phyloP scores from a whole-genome alignment of 1,284 basidiomycete species.

The Boletus calvinii region DNA sequence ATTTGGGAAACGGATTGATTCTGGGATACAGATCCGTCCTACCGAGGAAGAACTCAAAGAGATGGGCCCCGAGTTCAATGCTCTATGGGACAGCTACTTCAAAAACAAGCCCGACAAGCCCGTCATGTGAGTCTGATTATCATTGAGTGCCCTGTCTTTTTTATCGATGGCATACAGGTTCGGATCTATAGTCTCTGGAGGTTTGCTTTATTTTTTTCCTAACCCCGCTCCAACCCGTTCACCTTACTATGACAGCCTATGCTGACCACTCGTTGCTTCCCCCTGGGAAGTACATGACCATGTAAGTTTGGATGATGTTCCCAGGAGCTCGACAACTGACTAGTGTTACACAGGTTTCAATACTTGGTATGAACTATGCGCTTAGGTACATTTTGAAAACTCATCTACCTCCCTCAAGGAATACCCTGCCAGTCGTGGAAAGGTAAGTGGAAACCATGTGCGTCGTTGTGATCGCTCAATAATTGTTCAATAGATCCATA shows the following conservation, averaged over 20 bases:
- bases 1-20: background rate
- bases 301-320: conserved; percentile 33
- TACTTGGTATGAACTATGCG: conserved; percentile 42
- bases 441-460: conserved; percentile 35
- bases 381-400: background rate
- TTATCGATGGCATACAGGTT: conserved; percentile 40
- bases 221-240: conserved; percentile 1
- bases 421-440: conserved; percentile 67
- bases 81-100: conserved; percentile 66
- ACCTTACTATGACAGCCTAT: conserved; percentile 44
- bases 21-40: conserved; percentile 52
- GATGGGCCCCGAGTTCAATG: conserved; percentile 75
- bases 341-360: conserved; percentile 45
- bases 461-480: conserved; percentile 10
- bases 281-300: conserved; percentile 70
- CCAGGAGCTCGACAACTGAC: conserved; percentile 1
- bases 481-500: conserved; percentile 52
- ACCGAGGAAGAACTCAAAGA: conserved; percentile 66
- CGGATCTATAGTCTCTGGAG: conserved; percentile 62
- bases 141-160: background rate
- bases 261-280: conserved; percentile 68
- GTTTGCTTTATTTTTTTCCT: conserved; percentile 23
- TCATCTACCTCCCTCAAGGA: conserved; percentile 31
- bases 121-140: conserved; percentile 47
- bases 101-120: conserved; percentile 78